Evolutionary conservation across 1,284 basidiomycete genomes (phyloP), one percentile per base, ranked within the genome.

Genomic region (Rhodotorula sp.): DNA sequence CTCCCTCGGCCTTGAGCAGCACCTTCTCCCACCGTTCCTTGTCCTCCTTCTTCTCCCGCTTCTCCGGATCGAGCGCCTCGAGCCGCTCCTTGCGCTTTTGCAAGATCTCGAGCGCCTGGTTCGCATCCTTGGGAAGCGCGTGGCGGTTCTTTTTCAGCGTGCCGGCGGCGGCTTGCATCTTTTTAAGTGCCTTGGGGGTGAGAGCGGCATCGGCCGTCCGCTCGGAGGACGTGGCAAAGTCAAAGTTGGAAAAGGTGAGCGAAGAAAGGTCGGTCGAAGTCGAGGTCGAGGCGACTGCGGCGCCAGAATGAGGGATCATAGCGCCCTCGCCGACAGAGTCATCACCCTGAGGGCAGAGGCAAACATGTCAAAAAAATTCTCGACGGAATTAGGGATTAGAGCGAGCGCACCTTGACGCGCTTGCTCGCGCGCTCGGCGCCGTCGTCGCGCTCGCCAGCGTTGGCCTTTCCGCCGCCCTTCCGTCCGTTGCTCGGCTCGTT

Each of bases 11-110:
- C 60, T 91, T 84, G 54, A 91, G 88, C 78, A 89, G 87, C 0
- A 93, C 91, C 81, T 93, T 94, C 64, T 87, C 87, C 91, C 93
- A 95, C 76, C 88, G 86, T 69, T 93, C 89, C 69, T 85, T 84
- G 79, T 93, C 91, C 79, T 90, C 87, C 10, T 87, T 85, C 61
- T 84, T 84, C 77, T 89, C 88, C 29, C 91, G 86, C 79, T 91
- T 90, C 58, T 92, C 91, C 63, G 89, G 89, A 0, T 91, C 87
- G 75, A 95, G 78, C 1, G 84, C 78, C 0, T 88, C 87, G 1
- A 94, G 82, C 77, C 89, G 89, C 74, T 88, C 87, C 78, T 90
- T 90, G 60, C 88, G 87, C 56, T 87, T 84, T 20, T 86, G 82
- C 33, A 96, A 85, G 75, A 94, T 90, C 4, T 86, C 85, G 24